Evolutionary conservation across 768 basidiomycete genomes (phyloP).

Genomic region (Suillus hirtellus): DNA sequence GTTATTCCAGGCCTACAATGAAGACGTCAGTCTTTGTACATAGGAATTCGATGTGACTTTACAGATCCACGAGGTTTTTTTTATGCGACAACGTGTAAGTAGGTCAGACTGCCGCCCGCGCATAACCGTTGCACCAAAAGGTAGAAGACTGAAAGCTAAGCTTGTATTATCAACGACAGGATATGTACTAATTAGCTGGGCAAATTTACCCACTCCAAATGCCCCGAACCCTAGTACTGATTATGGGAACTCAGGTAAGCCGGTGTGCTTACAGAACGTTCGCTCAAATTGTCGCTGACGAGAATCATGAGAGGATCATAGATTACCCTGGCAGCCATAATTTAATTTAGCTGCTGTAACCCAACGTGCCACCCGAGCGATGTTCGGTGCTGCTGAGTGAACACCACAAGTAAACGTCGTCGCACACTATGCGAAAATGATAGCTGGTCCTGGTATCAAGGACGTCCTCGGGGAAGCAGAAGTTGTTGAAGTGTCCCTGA

Average conservation of each 20-base stretch:
- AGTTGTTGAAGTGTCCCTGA: slow-evolving; percentile 21
- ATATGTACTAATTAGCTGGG: too few relatives aligned
- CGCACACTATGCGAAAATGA: slow-evolving; percentile 19
- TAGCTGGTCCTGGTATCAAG: slow-evolving; percentile 17
- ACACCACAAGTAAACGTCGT: slow-evolving; percentile 25
- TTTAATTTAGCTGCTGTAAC: slow-evolving; percentile 24
- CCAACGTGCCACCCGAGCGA: slow-evolving; percentile 23
- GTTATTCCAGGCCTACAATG: slow-evolving; percentile 24
- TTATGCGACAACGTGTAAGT: slow-evolving; percentile 18
- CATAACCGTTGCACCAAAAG: too few relatives aligned
- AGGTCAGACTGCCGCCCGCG: too few relatives aligned
- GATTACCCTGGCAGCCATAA: slow-evolving; percentile 30
- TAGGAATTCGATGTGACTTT: neutral
- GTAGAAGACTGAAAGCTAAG: too few relatives aligned
- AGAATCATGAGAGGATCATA: too few relatives aligned
- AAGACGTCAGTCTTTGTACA: slow-evolving; percentile 16
- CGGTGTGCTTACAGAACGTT: too few relatives aligned
- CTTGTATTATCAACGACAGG: too few relatives aligned
- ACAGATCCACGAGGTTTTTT: slow-evolving; percentile 20
- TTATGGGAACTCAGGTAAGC: too few relatives aligned
- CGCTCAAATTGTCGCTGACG: slow-evolving; percentile 21
- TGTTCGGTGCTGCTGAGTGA: slow-evolving; percentile 28
- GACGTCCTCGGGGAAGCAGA: slow-evolving; percentile 18
- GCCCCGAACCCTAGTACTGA: slow-evolving; percentile 18
- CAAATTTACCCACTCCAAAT: slow-evolving; percentile 18